Evolutionary conservation across 106 monocot genomes (phyloP).

Genomic region (Dioscorea dumetorum): DNA sequence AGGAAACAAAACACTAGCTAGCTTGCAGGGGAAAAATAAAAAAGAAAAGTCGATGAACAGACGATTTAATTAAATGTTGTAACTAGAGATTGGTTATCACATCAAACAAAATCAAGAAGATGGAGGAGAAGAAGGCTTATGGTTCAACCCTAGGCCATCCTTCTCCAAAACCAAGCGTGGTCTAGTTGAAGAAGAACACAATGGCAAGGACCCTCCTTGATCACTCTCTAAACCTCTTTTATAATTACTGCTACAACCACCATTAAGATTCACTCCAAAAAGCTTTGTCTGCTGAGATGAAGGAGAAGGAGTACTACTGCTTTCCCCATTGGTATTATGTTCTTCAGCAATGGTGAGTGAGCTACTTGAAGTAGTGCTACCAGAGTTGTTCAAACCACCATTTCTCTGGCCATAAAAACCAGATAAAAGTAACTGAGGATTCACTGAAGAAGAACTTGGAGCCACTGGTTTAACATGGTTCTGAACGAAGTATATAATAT

Average conservation of each 20-base stretch:
- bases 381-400: conserved; percentile 23
- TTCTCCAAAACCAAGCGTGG: conserved; percentile 22
- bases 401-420: background rate
- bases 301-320: conserved; percentile 12
- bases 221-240: conserved; percentile 11
- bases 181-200: conserved; percentile 34
- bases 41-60: too few relatives aligned
- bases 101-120: background rate
- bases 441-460: conserved; percentile 32
- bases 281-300: conserved; percentile 17
- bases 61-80: background rate
- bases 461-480: conserved; percentile 86
- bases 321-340: conserved; percentile 18
- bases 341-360: conserved; percentile 95
- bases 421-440: conserved; percentile 14
- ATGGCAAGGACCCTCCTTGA: conserved; percentile 1
- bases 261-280: conserved; percentile 35
- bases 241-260: background rate
- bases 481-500: conserved; percentile 96
- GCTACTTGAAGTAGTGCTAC: conserved; percentile 87
- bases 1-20: too few relatives aligned
- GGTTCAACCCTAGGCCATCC: conserved; percentile 6
- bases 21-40: too few relatives aligned
- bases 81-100: background rate
- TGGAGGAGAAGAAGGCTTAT: background rate